Percentiles rank a stretch among this genome's conserved stretches.
These are phyloP conservation scores for Metahyphopichia silvanorum DNA, from an alignment of 805 yeast species.

Conservation along the genomic window DNA sequence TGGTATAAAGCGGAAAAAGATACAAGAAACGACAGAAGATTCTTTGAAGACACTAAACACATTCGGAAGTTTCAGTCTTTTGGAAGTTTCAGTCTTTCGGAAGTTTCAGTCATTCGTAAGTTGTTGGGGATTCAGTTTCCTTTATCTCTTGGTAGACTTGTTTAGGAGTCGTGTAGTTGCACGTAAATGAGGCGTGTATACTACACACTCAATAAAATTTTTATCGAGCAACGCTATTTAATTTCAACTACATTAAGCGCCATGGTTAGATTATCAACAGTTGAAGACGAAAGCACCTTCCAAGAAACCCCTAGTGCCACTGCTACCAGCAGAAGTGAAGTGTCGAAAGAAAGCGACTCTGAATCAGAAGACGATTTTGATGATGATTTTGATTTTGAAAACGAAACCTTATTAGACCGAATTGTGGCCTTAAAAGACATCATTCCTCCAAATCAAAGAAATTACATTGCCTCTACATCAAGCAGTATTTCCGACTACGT, in stretches of 20 bases:
- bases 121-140: no score
- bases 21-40: no score
- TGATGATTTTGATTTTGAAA: constrained; percentile 70
- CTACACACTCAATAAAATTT: background rate
- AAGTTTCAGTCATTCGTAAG: no score
- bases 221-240: background rate
- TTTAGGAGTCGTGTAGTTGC: no score
- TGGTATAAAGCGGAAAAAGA: no score
- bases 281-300: constrained; percentile 54
- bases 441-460: constrained; percentile 83
- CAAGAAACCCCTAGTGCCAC: constrained; percentile 26
- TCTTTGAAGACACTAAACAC: no score
- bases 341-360: constrained; percentile 24
- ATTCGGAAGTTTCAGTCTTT: no score
- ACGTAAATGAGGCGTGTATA: no score
- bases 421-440: constrained; percentile 88
- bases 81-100: no score
- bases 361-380: constrained; percentile 54
- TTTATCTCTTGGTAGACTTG: no score
- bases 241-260: constrained; percentile 6
- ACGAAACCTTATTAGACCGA: constrained; percentile 86
- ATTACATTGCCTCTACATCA: constrained; percentile 34
- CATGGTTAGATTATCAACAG: constrained; percentile 77
- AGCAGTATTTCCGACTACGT: constrained; percentile 24
- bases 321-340: constrained; percentile 5